Base-by-base conservation (phyloP, 805 yeast genomes). In the Torulaspora indica region DNA sequence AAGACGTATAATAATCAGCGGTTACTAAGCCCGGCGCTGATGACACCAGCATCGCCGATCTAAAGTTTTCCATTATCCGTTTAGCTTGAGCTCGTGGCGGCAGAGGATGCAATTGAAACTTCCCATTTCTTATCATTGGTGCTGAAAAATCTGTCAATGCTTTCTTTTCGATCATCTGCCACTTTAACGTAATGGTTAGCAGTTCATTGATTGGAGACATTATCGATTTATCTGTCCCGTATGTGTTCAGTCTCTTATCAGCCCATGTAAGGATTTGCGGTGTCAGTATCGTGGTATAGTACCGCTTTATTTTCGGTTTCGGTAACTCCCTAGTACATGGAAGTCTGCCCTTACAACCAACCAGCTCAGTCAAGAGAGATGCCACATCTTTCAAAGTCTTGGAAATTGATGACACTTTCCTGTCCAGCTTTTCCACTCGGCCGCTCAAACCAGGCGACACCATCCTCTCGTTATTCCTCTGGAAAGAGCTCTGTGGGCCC, bases 11-110 rank as follows among this genome's bases (percentile, higher is more conserved):
- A 30, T 55, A 59, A 10, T 51, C 45, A n/a, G 51, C 31, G 3
- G 50, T 45, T 4, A 56, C 43, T 8, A 55, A 33, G n/a, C 51
- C 52, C 2, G 59, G 51, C 4, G 54, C 53, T 2, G 56, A 50
- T 1, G 58, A 38, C 2, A 52, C 43, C 28, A 32, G 23, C 8
- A 57, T 41, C 2, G 52, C 43, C 2, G 48, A 42, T 23, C 52
- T 46, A 35, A 54, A 56, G 36, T 49, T 49, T 38, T 55, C 58
- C 27, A 59, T 38, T n/a, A 59, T 38, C 15, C 55, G 38, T 32
- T 49, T 52, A n/a, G 58, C 47, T 27, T 53, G 58, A 10, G 47
- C 55, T 31, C 52, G 51, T 4, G 61, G 46, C 1, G 66, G 66
- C 24, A 61, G 34, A 2, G 60, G 51, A 30, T 48, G 49, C 12